A percentile compares a stretch with the other conserved stretches of the same genome.
Evolutionary conservation across 495 filamentous ascomycete genomes (phyloP).

Genomic region (Neurospora sp.): DNA sequence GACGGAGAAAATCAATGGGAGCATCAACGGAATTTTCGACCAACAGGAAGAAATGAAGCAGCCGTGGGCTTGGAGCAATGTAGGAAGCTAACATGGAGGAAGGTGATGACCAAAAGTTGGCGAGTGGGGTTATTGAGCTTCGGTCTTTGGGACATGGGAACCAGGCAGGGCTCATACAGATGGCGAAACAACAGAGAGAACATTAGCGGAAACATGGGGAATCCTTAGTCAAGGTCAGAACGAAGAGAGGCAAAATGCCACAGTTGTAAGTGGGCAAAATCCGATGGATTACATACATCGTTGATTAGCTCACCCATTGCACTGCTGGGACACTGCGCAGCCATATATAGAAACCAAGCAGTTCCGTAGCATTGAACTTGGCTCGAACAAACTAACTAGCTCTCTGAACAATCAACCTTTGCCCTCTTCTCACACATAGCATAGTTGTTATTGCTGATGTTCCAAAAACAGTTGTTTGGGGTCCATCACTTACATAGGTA

Average conservation of each 20-base stretch:
- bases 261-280: no score
- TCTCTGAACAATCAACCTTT: background rate
- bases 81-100: background rate
- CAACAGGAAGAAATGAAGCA: background rate
- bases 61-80: no score
- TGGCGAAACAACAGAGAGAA: background rate
- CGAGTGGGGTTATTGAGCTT: background rate
- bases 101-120: background rate
- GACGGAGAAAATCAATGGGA: background rate
- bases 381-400: accelerated
- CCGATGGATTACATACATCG: no score
- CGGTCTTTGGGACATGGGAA: background rate
- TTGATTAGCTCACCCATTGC: no score
- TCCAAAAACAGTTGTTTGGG: background rate
- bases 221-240: no score
- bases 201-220: no score
- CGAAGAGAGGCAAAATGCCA: no score
- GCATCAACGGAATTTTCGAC: background rate
- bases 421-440: background rate
- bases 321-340: background rate
- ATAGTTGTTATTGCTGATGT: background rate
- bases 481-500: no score
- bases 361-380: background rate
- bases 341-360: background rate
- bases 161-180: no score